Percentiles rank a stretch among this genome's conserved stretches.
Evolutionary conservation across 305 asterid species (phyloP).

Genomic region (Fraxinus sp.): DNA sequence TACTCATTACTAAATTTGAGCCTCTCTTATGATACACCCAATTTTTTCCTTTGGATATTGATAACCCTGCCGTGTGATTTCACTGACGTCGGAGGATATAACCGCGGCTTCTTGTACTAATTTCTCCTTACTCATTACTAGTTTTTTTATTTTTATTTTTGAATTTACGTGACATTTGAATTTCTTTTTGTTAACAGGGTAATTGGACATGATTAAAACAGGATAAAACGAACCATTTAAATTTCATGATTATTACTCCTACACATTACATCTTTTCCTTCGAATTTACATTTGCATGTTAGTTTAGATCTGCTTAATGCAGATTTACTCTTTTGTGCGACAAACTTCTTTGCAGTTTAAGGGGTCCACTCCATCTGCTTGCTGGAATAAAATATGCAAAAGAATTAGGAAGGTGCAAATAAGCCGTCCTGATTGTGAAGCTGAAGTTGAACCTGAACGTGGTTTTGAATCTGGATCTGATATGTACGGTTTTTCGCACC

Average conservation of each 20-base stretch:
- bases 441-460: conserved; percentile 41
- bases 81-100: background rate
- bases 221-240: background rate
- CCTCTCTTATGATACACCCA: background rate
- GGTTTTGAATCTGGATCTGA: conserved; percentile 65
- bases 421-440: conserved; percentile 42
- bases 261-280: background rate
- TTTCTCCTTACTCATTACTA: background rate
- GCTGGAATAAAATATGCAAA: conserved; percentile 84
- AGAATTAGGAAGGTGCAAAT: conserved; percentile 57
- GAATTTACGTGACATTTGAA: background rate
- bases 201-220: background rate
- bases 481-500: conserved; percentile 85
- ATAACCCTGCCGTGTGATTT: background rate
- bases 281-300: background rate
- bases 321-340: conserved; percentile 18
- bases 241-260: background rate
- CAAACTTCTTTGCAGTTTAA: conserved; percentile 54
- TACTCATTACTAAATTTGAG: background rate
- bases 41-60: background rate
- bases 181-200: background rate
- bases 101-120: background rate
- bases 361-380: conserved; percentile 79
- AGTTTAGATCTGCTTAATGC: conserved; percentile 9
- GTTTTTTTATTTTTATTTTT: background rate